phyloP scores from a whole-genome alignment of 176 grass and related monocot species.

The Puccinellia tenuiflora region DNA sequence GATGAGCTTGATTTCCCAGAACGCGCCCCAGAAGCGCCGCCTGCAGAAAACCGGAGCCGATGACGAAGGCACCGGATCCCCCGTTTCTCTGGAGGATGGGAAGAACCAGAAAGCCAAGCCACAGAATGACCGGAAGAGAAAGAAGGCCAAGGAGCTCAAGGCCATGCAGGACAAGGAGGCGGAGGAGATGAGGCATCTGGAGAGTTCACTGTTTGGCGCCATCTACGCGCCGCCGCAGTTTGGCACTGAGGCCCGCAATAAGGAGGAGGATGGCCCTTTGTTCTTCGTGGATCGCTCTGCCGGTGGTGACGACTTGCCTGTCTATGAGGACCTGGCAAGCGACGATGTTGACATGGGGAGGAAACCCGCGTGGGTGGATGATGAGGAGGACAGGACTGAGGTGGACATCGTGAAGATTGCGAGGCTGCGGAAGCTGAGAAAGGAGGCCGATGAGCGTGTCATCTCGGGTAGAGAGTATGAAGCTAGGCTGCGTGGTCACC shows the following conservation, averaged over 20 bases:
- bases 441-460: conserved; percentile 41
- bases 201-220: conserved; percentile 55
- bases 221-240: conserved; percentile 46
- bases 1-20: conserved; percentile 81
- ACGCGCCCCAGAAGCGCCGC: conserved; percentile 29
- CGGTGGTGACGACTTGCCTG: conserved; percentile 10
- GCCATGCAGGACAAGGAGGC: conserved; percentile 21
- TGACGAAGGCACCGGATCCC: neutral
- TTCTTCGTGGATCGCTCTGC: conserved; percentile 65
- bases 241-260: conserved; percentile 35
- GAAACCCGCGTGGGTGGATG: conserved; percentile 74
- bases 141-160: conserved; percentile 25
- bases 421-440: conserved; percentile 74
- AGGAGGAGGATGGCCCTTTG: neutral
- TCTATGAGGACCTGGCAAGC: conserved; percentile 36
- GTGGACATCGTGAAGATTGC: conserved; percentile 54
- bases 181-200: conserved; percentile 66
- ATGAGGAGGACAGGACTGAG: conserved; percentile 55
- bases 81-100: neutral
- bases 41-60: neutral
- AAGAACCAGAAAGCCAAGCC: neutral
- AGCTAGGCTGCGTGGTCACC: conserved; percentile 50
- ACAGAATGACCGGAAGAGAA: conserved; percentile 32
- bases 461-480: conserved; percentile 76
- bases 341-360: conserved; percentile 6